phyloP scores from a whole-genome alignment of 2,329 filamentous ascomycete genomes.

The Hypomyces rosellus region DNA sequence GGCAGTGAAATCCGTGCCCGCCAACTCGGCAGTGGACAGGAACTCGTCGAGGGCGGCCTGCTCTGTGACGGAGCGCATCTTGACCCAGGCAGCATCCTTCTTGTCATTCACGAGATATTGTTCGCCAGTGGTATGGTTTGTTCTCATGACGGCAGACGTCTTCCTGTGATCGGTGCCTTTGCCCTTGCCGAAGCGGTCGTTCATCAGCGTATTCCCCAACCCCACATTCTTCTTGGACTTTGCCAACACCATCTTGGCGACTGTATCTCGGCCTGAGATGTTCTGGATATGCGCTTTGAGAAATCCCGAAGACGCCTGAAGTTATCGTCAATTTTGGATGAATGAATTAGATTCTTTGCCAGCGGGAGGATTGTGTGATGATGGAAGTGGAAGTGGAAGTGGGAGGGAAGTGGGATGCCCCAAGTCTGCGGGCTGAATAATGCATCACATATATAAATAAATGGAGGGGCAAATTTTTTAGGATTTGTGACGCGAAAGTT shows the following conservation, averaged over 20 bases:
- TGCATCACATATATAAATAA: conserved; percentile 20
- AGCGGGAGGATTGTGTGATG: neutral
- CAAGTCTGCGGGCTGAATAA: conserved; percentile 29
- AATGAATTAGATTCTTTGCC: conserved; percentile 2
- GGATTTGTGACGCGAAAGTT: conserved; percentile 10
- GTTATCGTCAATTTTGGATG: neutral
- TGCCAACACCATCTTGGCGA: conserved; percentile 52
- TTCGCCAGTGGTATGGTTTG: conserved; percentile 74
- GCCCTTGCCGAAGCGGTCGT: conserved; percentile 92
- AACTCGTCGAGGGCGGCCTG: conserved; percentile 97
- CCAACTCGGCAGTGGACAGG: conserved; percentile 87
- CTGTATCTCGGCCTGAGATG: conserved; percentile 1
- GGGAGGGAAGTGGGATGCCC: neutral
- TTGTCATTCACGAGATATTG: conserved; percentile 88
- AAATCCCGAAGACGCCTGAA: neutral
- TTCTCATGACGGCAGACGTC: conserved; percentile 52
- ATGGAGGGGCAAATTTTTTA: conserved; percentile 46
- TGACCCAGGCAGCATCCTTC: conserved; percentile 93
- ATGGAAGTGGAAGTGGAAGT: too few relatives aligned
- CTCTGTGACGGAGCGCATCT: conserved; percentile 98
- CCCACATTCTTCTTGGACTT: conserved; percentile 95
- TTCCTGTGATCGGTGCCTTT: conserved; percentile 80
- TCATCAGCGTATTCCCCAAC: conserved; percentile 96
- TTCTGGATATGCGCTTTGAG: neutral
- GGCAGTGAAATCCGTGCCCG: conserved; percentile 97